Evolutionary conservation across 768 basidiomycete genomes (phyloP), one percentile per base, ranked within the genome.

Genomic region (Termitomyces sp.): DNA sequence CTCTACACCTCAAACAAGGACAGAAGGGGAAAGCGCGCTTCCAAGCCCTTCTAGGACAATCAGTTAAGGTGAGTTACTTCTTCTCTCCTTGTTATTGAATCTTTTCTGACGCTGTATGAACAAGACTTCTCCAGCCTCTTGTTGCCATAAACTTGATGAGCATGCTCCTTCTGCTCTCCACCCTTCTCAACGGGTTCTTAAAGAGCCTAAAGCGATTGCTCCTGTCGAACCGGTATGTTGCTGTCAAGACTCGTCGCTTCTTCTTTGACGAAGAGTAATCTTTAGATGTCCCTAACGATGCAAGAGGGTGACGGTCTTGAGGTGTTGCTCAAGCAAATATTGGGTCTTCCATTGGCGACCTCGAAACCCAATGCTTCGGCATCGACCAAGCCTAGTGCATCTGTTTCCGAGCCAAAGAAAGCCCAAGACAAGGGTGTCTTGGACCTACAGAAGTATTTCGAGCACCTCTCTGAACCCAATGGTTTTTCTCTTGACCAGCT

Each of bases 21-120:
- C 41, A 53, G 51, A 36, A 23, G 33, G 57, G 62, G 16, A 41
- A 56, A 56, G 49, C 50, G 10, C 49, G 53, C 48, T 23, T 38
- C 26, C 41, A 40, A 30, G 30, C 57, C 8, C 41, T 61, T 23
- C 9, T 50, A 0, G 30, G 46, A 36, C 52, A 46, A 9, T 43
- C 52, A 26, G 46, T 18, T 23, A 55, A 55, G 38, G 61, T 62
- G 30, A 52, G 55, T 18, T 43, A 33, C 1, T 56, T 50, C 20
- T 38, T 35, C 4, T 32, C 33, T 41, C 9, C 30, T 9, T 33
- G 16, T n/a, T 26, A 23, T 20, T 3, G 13, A 3, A 28, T 23
- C 2, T 23, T 33, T n/a, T 26, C 44, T 59, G 43, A 62, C 54
- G 14, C 9, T 41, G 14, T 14, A 26, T 23, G 23, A 12, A 49